phyloP scores from a whole-genome alignment of 345 rosid species.

The Eucalyptus grandis region DNA sequence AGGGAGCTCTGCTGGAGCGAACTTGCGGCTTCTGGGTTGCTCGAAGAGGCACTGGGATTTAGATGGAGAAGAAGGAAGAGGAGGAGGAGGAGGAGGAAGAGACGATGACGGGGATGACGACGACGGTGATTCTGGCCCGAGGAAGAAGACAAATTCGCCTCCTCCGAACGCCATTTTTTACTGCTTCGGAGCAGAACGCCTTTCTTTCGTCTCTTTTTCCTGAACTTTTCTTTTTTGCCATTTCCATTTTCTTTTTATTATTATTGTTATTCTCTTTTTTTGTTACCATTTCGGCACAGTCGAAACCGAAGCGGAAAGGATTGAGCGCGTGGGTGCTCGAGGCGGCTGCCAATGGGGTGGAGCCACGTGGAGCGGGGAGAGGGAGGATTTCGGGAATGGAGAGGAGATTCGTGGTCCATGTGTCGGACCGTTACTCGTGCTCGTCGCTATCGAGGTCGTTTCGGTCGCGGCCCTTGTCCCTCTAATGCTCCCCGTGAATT shows the following conservation, averaged over 20 bases:
- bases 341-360: background rate
- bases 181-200: background rate
- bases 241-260: background rate
- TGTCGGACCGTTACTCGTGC: background rate
- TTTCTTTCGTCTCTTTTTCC: background rate
- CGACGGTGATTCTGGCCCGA: background rate
- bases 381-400: background rate
- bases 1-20: background rate
- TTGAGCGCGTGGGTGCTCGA: background rate
- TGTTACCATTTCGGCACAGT: rapidly evolving
- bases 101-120: background rate
- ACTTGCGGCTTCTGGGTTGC: background rate
- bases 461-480: background rate
- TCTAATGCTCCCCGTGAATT: background rate
- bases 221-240: too few relatives aligned
- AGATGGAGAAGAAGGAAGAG: background rate
- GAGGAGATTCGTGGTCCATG: background rate
- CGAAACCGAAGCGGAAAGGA: background rate
- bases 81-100: background rate
- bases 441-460: background rate
- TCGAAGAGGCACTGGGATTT: background rate
- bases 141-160: background rate
- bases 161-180: background rate
- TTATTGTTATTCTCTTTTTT: too few relatives aligned
- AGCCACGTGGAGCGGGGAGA: background rate